These are phyloP conservation scores for Pyricularia sp. DNA, from an alignment of 2,329 filamentous ascomycete genomes.

Conservation along the genomic window DNA sequence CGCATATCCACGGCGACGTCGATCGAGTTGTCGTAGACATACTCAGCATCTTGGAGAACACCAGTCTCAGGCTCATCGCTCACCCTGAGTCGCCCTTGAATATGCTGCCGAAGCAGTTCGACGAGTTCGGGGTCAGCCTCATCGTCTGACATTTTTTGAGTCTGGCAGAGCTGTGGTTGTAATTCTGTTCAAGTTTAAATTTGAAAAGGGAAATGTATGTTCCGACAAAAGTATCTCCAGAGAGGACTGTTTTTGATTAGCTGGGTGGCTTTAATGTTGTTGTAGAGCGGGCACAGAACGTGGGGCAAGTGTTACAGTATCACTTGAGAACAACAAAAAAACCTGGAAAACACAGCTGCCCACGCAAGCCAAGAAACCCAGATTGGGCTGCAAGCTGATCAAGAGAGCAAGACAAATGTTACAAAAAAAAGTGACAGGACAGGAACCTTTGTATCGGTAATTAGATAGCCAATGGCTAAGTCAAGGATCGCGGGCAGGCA, in stretches of 20 bases:
- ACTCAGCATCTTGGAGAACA: constrained; percentile 70
- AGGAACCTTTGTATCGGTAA: not conserved
- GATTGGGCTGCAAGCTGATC: not conserved
- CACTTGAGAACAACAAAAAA: not conserved
- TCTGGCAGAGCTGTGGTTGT: not conserved
- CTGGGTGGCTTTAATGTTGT: not conserved
- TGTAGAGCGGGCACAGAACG: not conserved
- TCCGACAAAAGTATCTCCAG: not conserved
- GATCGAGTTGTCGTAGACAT: constrained; percentile 82
- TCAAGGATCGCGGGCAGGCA: not conserved
- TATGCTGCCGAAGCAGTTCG: constrained; percentile 69
- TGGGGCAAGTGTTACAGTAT: not conserved
- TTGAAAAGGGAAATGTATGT: not conserved
- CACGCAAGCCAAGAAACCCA: not conserved
- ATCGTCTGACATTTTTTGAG: constrained; percentile 64
- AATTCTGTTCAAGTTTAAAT: not conserved
- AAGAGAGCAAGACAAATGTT: not conserved
- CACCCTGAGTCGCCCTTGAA: constrained; percentile 45
- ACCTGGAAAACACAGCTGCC: not conserved
- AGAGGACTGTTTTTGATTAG: not conserved
- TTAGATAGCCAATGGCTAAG: not conserved
- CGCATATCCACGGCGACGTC: constrained; percentile 82
- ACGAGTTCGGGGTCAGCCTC: constrained; percentile 82
- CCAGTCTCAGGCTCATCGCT: constrained; percentile 58
- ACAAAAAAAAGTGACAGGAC: not conserved